Conservation (phyloP, 352 stramenopile genomes). For the Thraustochytrium striatum region DNA sequence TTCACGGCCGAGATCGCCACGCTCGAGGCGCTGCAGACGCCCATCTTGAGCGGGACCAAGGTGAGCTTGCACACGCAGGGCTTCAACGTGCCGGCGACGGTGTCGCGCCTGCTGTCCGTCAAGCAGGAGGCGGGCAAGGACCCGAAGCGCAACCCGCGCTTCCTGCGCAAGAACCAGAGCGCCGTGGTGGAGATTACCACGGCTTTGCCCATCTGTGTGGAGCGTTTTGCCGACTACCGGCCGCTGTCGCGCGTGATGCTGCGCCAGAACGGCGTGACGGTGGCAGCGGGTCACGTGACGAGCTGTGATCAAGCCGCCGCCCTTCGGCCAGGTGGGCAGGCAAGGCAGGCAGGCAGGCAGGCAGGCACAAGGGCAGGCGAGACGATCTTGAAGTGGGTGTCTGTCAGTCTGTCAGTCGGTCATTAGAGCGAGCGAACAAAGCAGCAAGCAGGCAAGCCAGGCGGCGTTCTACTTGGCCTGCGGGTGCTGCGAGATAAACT, state of each 20-base stretch:
- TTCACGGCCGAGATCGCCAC: slow-evolving; percentile 31
- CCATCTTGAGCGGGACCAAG: slow-evolving; percentile 29
- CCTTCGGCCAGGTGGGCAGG: too few relatives aligned
- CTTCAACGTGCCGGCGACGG: neutral
- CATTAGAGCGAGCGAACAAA: neutral
- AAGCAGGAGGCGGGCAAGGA: slow-evolving; percentile 5
- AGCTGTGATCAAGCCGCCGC: slow-evolving; percentile 14
- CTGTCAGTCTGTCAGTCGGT: neutral
- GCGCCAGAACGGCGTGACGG: slow-evolving; percentile 27
- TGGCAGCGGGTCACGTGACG: slow-evolving; percentile 16
- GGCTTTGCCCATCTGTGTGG: slow-evolving; percentile 9
- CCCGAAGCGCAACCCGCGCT: slow-evolving; percentile 33
- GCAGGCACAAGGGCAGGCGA: neutral
- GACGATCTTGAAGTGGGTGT: neutral
- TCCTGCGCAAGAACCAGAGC: slow-evolving; percentile 43
- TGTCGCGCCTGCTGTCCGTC: slow-evolving; percentile 12
- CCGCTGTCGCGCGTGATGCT: slow-evolving; percentile 32
- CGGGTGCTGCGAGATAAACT: slow-evolving; percentile 97
- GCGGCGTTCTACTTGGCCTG: slow-evolving; percentile 91
- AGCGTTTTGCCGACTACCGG: slow-evolving; percentile 32
- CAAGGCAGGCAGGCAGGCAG: too few relatives aligned
- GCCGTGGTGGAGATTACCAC: slow-evolving; percentile 30
- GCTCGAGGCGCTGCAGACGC: slow-evolving; percentile 1
- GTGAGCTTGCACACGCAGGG: slow-evolving; percentile 27
- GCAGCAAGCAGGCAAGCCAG: neutral